These are phyloP conservation scores for Thelonectria olida DNA, from an alignment of 2,329 filamentous ascomycete species.

Conservation along the genomic window DNA sequence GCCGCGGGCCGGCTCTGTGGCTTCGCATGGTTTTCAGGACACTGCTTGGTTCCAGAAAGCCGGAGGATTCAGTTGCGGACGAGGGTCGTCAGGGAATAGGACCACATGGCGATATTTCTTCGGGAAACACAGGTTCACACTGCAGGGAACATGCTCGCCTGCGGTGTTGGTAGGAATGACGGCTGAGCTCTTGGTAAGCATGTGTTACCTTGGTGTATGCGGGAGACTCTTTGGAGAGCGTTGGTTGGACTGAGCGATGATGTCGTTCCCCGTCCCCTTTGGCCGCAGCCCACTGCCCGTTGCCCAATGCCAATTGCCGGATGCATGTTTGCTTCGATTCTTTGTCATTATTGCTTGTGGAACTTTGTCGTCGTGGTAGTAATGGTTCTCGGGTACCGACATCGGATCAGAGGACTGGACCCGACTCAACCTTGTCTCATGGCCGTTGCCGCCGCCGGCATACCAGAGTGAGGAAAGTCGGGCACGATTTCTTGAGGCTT, in stretches of 20 bases:
- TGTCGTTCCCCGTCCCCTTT: conserved; percentile 14
- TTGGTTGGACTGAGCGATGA: conserved; percentile 17
- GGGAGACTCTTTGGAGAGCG: conserved; percentile 9
- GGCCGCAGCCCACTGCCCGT: neutral
- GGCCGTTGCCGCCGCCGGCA: conserved; percentile 17
- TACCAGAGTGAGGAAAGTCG: neutral
- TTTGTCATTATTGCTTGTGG: conserved; percentile 22
- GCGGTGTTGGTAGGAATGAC: conserved; percentile 26
- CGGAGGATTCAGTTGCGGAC: conserved; percentile 28
- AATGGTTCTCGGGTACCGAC: conserved; percentile 24
- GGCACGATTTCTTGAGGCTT: neutral
- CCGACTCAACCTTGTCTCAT: conserved; percentile 20
- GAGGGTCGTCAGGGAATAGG: conserved; percentile 1
- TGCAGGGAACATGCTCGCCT: conserved; percentile 18
- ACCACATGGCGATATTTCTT: conserved; percentile 25
- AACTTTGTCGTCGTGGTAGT: conserved; percentile 12
- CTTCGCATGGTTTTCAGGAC: conserved; percentile 10
- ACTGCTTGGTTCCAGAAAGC: conserved; percentile 19
- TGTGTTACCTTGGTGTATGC: conserved; percentile 27
- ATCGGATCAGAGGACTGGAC: conserved; percentile 12
- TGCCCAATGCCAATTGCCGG: conserved; percentile 18
- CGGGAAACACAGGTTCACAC: conserved; percentile 19
- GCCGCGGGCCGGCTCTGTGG: conserved; percentile 33
- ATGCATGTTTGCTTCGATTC: conserved; percentile 13
- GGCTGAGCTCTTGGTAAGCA: conserved; percentile 23